Evolutionary conservation across 257 asterid genomes (phyloP), one percentile per base, ranked within the genome.

Genomic region (Eucommia ulmoides): DNA sequence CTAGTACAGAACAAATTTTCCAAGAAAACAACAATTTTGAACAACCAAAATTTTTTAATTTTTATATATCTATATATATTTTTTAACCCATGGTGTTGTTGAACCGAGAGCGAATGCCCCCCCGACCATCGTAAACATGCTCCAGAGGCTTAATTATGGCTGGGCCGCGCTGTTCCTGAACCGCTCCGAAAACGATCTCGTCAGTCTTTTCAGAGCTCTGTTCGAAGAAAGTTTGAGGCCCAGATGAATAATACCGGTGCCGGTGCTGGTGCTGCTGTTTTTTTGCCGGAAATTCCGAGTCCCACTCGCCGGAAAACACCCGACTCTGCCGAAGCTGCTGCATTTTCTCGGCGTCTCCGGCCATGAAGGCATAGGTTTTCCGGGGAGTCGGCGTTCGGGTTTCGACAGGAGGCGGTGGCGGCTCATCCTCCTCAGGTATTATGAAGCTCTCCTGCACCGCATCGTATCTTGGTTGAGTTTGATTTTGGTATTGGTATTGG

Each of bases 311-410:
- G 48, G 75, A 91, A 65, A 91, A 71, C 23, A 80, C 93, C 1
- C 81, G 75, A 63, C 93, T 77, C 57, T 86, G 88, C 53, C 66
- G 56, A 41, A 91, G 93, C 81, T 75, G 88, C 52, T 83, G 94
- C 87, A 80, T 85, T 58, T 83, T 91, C 56, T 91, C 97, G 0
- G 83, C 62, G 67, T 83, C 97, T 41, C 83, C 65, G 19, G 87
- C 48, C 99, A 86, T 86, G 80, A 91, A 91, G 1, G 95, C 95
- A 10, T 91, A 91, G 1, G 89, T 86, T 66, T 91, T 91, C 45
- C 69, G 76, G 20, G 99, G 96, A 59, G 99, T 85, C 2, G 94
- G 96, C 8, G 93, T 74, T 16, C 82, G 61, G 22, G 82, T 35
- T 23, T 91, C 99, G 4, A 83, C 38, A 16, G 87, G 54, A 29